These are phyloP conservation scores for Clonostachys rosea DNA, from an alignment of 2,329 filamentous ascomycete genomes.

Conservation along the genomic window DNA sequence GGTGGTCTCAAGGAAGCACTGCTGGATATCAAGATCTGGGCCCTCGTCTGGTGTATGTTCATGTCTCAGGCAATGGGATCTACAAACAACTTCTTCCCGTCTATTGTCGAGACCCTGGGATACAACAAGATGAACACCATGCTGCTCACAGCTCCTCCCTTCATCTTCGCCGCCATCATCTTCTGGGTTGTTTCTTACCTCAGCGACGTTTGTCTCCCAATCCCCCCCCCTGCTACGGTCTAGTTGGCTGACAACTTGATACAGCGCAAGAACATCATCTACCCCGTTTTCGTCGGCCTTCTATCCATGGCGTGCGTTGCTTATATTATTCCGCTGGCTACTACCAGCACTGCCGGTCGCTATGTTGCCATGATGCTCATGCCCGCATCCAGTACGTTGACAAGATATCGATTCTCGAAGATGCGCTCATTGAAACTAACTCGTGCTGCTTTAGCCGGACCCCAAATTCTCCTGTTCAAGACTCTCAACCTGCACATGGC, in stretches of 20 bases:
- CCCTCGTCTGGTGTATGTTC: conserved; percentile 37
- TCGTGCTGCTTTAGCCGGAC: background rate
- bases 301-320: conserved; percentile 54
- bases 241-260: conserved; percentile 18
- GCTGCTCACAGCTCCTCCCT: conserved; percentile 60
- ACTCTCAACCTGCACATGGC: conserved; percentile 66
- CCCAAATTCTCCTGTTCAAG: conserved; percentile 48
- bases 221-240: too few species aligned
- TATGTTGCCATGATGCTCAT: conserved; percentile 44
- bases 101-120: conserved; percentile 62
- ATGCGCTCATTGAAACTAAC: too few species aligned
- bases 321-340: conserved; percentile 63
- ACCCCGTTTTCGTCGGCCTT: conserved; percentile 59
- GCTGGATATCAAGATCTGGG: conserved; percentile 52
- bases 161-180: conserved; percentile 41
- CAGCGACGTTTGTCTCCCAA: conserved; percentile 34
- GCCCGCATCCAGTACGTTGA: conserved; percentile 10
- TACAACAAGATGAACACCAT: conserved; percentile 55
- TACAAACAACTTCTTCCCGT: conserved; percentile 16
- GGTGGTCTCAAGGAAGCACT: conserved; percentile 48
- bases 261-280: conserved; percentile 65
- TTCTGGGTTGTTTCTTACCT: conserved; percentile 54
- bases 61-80: conserved; percentile 31
- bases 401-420: too few species aligned
- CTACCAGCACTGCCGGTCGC: conserved; percentile 50